Percentiles rank a stretch among this genome's conserved stretches.
Evolutionary conservation across 345 rosid genomes (phyloP).

Genomic region (Balakata baccata): DNA sequence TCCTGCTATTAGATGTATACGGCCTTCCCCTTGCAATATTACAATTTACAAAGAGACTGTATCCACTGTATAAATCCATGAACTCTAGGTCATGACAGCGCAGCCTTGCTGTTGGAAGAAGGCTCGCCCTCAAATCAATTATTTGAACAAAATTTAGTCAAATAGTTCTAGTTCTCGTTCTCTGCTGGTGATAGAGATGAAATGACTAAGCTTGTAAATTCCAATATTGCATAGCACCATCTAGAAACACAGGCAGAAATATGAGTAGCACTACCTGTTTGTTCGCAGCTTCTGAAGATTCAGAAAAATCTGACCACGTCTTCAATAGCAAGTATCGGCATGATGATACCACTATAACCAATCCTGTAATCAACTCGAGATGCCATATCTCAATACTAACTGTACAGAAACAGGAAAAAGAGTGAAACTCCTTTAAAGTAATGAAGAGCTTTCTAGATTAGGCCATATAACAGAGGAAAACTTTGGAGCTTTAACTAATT

Average conservation of each 20-base stretch:
- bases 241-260: not conserved
- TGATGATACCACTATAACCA: slow-evolving; percentile 66
- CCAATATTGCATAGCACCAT: not conserved
- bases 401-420: slow-evolving; percentile 34
- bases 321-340: slow-evolving; percentile 62
- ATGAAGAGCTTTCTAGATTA: not conserved
- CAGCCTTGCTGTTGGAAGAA: not conserved
- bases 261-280: slow-evolving; percentile 48
- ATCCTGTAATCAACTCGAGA: slow-evolving; percentile 62
- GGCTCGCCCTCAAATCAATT: not conserved
- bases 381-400: slow-evolving; percentile 86
- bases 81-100: not conserved
- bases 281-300: slow-evolving; percentile 82
- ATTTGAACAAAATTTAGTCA: not conserved
- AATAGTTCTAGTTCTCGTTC: not conserved
- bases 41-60: too few species aligned
- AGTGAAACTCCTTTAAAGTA: not conserved
- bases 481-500: not conserved
- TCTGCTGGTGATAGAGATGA: not conserved
- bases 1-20: too few species aligned
- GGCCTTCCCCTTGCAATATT: too few species aligned
- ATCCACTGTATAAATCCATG: not conserved
- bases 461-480: not conserved
- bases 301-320: slow-evolving; percentile 76
- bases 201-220: not conserved